Conservation (phyloP, 1,139 yeast species). For the Wickerhamomyces sp. region DNA sequence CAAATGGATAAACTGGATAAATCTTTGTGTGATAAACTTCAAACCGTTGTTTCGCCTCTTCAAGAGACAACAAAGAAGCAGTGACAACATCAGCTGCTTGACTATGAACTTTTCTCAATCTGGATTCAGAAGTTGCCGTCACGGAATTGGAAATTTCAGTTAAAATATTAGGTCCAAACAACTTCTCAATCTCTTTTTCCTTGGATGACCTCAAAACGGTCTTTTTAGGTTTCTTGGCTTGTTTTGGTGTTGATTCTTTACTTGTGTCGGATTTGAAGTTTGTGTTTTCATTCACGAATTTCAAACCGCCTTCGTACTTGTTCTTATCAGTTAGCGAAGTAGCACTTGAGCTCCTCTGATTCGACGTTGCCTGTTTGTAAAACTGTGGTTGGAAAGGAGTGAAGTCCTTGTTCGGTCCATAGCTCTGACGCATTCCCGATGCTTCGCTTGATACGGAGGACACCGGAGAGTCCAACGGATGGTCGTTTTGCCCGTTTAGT, state of each 20-base stretch:
- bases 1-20: slow-evolving; percentile 45
- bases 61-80: slow-evolving; percentile 39
- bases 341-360: not conserved
- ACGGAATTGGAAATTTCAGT: slow-evolving; percentile 35
- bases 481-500: slow-evolving; percentile 8
- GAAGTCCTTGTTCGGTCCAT: not conserved
- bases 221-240: not conserved
- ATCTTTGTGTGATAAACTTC: slow-evolving; percentile 37
- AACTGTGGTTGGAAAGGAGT: not conserved
- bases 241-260: not conserved
- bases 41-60: slow-evolving; percentile 46
- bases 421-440: slow-evolving; percentile 1
- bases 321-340: not conserved
- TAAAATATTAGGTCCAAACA: slow-evolving; percentile 16
- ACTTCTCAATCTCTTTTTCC: slow-evolving; percentile 14
- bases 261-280: slow-evolving; percentile 1
- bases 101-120: slow-evolving; percentile 31
- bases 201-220: slow-evolving; percentile 5
- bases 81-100: slow-evolving; percentile 40
- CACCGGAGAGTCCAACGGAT: too few relatives aligned
- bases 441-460: slow-evolving; percentile 8
- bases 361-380: not conserved
- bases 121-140: slow-evolving; percentile 32
- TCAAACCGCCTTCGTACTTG: not conserved
- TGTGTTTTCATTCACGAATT: slow-evolving; percentile 7